Evolutionary conservation across 176 grass and related monocot species (phyloP), one percentile per base, ranked within the genome.

Genomic region (Rhynchospora pubera): DNA sequence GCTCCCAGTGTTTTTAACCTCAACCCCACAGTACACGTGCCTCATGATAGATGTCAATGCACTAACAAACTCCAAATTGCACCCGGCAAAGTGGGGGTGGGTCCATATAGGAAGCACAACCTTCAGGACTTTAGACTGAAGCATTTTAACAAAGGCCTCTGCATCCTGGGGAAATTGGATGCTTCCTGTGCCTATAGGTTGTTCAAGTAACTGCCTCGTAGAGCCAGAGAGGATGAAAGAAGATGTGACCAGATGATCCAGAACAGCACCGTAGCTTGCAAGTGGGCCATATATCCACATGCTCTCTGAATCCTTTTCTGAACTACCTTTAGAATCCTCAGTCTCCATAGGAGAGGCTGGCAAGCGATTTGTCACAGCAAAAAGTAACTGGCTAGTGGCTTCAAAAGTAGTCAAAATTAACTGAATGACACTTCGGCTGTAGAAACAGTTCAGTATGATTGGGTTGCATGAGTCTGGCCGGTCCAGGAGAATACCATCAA

Each of bases 341-440:
- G 80, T 99, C 39, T 99, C 90, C 96, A 99, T 95, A 83, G 92
- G 91, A 3, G 96, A 95, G 24, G 91, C 83, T 4, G 83, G 92
- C 16, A 80, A 42, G 82, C 91, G 83, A 63, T 88, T 93, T 78
- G 88, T 91, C 4, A 82, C 44, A 9, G 92, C 51, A 59, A 99
- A 99, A 83, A 99, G 96, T 85, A 99, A 90, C 87, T 99, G 92
- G 55, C 96, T 99, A 11, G 96, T 95, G 65, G 96, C 96, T 77
- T 91, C 91, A 87, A 93, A 99, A 45, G 96, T 99, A 39, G 96
- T 95, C 65, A 99, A 91, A 56, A 99, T 91, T 43, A 89, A 84
- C 79, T 95, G 84, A 87, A 99, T 93, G 11, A 99, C 92, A 56
- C 96, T 92, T 85, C 28, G 85, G 77, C 90, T 89, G 88, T 91